phyloP scores from a whole-genome alignment of 1,139 yeast species.

The Eremothecium sinecaudum region DNA sequence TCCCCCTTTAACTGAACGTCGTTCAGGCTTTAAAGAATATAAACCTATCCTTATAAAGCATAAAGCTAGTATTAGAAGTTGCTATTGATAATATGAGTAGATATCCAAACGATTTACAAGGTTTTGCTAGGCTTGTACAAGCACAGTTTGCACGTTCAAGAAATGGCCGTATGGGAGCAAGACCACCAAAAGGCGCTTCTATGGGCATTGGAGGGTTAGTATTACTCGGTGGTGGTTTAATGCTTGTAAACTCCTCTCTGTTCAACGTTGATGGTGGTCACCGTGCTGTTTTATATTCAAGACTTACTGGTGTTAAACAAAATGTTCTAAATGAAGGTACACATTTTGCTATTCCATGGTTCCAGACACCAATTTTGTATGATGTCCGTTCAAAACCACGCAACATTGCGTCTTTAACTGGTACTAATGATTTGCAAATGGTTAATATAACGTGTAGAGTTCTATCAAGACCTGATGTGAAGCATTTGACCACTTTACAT shows the following conservation, averaged over 20 bases:
- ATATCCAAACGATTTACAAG: conserved; percentile 27
- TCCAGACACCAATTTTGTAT: conserved; percentile 84
- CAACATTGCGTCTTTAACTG: conserved; percentile 93
- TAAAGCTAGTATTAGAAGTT: too few relatives aligned
- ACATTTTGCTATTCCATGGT: conserved; percentile 88
- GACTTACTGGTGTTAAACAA: conserved; percentile 81
- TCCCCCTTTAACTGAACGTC: too few relatives aligned
- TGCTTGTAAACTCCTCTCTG: conserved; percentile 62
- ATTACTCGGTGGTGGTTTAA: conserved; percentile 61
- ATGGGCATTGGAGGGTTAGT: conserved; percentile 76
- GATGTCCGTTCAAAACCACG: conserved; percentile 97
- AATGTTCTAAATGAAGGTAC: conserved; percentile 89
- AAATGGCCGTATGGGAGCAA: conserved; percentile 24
- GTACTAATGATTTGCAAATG: conserved; percentile 98
- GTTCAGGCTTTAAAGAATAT: too few relatives aligned
- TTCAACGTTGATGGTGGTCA: conserved; percentile 99
- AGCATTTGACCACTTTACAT: conserved; percentile 71
- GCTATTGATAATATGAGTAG: too few relatives aligned
- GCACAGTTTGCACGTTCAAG: conserved; percentile 26
- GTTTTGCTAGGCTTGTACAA: conserved; percentile 28
- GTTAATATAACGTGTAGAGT: conserved; percentile 98
- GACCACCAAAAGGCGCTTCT: conserved; percentile 43
- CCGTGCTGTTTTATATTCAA: conserved; percentile 87
- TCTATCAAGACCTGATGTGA: conserved; percentile 75
- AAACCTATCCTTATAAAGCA: too few relatives aligned